A percentile compares a stretch with the other conserved stretches of the same genome.
These are phyloP conservation scores for Fusarium xyrophilum DNA, from an alignment of 2,329 filamentous ascomycete genomes.

Conservation along the genomic window DNA sequence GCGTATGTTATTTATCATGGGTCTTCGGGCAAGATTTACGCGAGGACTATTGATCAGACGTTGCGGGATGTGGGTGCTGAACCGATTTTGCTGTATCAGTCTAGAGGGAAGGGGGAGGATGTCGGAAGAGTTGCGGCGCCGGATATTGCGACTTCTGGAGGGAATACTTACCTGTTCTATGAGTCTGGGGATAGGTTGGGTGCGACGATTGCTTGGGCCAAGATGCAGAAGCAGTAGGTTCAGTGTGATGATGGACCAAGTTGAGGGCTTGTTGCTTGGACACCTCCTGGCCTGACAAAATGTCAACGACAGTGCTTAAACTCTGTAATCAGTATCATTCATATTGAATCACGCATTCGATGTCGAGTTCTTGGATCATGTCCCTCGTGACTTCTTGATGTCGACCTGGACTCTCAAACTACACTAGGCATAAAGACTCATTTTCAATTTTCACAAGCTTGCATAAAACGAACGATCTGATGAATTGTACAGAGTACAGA, in stretches of 20 bases:
- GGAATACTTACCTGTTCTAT: constrained; percentile 16
- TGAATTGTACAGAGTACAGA: too few species aligned
- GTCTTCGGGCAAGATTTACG: constrained; percentile 4
- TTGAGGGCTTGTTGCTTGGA: too few species aligned
- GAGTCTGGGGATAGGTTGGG: constrained; percentile 4
- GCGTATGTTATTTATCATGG: constrained; percentile 21
- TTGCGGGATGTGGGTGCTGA: constrained; percentile 12
- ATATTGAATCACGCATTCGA: too few species aligned
- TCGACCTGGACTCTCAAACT: neutral
- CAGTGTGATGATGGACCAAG: too few species aligned
- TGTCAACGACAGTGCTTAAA: too few species aligned
- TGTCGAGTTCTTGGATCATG: too few species aligned
- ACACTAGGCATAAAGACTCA: neutral
- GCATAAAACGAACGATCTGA: too few species aligned
- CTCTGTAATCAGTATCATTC: accelerated
- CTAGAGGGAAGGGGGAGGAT: constrained; percentile 3
- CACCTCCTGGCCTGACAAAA: too few species aligned
- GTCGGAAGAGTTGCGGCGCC: constrained; percentile 12
- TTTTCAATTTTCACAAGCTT: neutral
- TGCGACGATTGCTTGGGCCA: constrained; percentile 14
- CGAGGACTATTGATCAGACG: constrained; percentile 23
- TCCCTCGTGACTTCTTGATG: too few species aligned
- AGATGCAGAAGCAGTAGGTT: neutral
- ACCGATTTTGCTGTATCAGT: constrained; percentile 13
- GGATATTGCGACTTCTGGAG: neutral